Evolutionary conservation across 2,329 filamentous ascomycete species (phyloP), one percentile per base, ranked within the genome.

Genomic region (Fusarium transvaalense): DNA sequence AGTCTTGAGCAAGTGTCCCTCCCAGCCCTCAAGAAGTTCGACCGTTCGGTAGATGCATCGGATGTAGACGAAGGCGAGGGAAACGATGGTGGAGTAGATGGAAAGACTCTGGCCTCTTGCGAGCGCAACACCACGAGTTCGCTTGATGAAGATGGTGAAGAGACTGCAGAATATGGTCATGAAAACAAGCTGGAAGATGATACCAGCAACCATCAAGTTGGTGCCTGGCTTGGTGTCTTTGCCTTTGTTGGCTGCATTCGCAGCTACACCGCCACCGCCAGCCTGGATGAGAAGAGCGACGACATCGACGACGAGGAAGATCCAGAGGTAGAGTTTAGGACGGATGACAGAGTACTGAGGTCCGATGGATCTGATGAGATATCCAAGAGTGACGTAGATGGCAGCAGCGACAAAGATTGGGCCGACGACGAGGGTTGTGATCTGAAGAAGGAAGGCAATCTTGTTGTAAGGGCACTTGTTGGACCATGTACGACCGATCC

Each of bases 391-490:
- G 50, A 85, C 75, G 71, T 86, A 86, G 50, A 85, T 79, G 3
- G 81, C 84, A 3, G 83, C 84, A 15, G 83, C 84, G 71, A 84
- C 84, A 76, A 86, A 85, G 8, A 82, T 82, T 12, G 84, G 84
- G 10, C 74, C 76, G 56, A 81, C 77, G 57, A 81, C 79, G 48
- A 81, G 79, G 13, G 79, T 81, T 3, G 81, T 82, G 41, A 85
- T 85, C 66, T 86, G 83, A 73, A 85, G 82, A 7, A 85, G 72
- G 58, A 85, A 86, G 14, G 83, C 82, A 15, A 79, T 79, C 14
- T 74, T 59, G 70, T 83, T 84, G 69, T 85, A 85, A 2, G 82
- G 82, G 55, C 84, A 86, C 48, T 81, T 69, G 17, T 81, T 74
- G 12, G 83, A 83, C 81, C 82, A 85, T 5, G 82, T 79, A 32